Base-by-base conservation (phyloP, 2,329 filamentous ascomycete species). In the Leptographium lundbergii region DNA sequence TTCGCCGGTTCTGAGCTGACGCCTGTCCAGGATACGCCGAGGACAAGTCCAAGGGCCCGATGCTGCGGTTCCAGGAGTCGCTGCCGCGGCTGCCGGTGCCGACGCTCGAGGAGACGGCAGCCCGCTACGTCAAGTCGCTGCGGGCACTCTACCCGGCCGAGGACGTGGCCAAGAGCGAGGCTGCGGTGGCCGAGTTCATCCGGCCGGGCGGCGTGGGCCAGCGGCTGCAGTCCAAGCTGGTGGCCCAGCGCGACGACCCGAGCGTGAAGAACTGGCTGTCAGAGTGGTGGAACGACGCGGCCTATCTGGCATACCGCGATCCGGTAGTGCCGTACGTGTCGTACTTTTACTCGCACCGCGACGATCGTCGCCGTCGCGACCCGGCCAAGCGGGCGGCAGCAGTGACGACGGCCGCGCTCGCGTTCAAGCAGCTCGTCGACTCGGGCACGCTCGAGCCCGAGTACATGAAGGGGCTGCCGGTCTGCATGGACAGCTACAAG, bases 281-380 rank as follows among this genome's bases (percentile, higher is more conserved):
- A 66, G 92, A 99, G 66, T 99, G 94, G 94, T 99, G 94, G 94
- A 97, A 99, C 72, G 84, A 96, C 57, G 84, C 85, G 5, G 94
- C 94, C 60, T 99, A 99, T 75, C 84, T 99, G 64, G 81, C 76
- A 64, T 97, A 97, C 77, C 88, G 92, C 65, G 94, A 97, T 72
- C 94, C 94, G 13, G 89, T 99, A 54, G 89, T 97, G 22, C 94
- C 94, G 62, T 99, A 97, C 71, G 94, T 99, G 69, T 96, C 90
- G 74, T 99, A 99, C 81, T 99, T 99, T 77, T 99, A 99, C 78
- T 96, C 91, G 59, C 92, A 97, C 77, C 85, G 90, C 65, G 94
- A 99, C 73, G 95, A 99, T 74, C 85, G 89, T 66, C 82, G 86
- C 69, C 84, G 92, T 65, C 85, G 91, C 63, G 84, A 96, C 72